Conservation (phyloP, 306 rosid genomes). For the Begonia loranthoides region DNA sequence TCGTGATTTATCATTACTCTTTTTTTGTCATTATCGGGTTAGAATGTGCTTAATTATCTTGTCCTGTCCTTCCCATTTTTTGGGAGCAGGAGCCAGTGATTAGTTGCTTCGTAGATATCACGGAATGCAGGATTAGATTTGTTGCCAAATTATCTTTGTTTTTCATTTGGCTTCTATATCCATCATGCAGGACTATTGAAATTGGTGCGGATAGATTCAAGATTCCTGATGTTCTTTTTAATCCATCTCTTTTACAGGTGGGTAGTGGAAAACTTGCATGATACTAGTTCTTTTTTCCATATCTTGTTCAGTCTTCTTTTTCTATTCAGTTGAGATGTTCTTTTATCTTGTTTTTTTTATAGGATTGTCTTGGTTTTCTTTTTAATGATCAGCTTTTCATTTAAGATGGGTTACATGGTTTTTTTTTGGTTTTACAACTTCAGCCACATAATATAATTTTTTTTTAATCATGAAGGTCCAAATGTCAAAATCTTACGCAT, state of each 20-base stretch:
- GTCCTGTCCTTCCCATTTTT: too few relatives aligned
- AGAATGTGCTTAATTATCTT: too few relatives aligned
- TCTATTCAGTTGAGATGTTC: not conserved
- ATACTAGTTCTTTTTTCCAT: constrained; percentile 3
- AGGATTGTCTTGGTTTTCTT: too few relatives aligned
- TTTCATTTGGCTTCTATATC: constrained; percentile 7
- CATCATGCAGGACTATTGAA: constrained; percentile 67
- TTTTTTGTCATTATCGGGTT: too few relatives aligned
- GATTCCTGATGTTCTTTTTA: constrained; percentile 91
- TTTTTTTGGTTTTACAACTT: too few relatives aligned
- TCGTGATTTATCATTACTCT: not conserved
- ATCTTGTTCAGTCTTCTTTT: not conserved
- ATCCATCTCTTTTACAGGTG: constrained; percentile 79
- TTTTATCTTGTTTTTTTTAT: not conserved
- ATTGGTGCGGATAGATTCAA: constrained; percentile 96
- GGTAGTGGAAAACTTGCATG: constrained; percentile 9
- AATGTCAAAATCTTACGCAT: too few relatives aligned
- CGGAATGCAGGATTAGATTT: not conserved
- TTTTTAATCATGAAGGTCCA: too few relatives aligned
- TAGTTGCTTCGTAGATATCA: too few relatives aligned
- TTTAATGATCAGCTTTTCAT: too few relatives aligned
- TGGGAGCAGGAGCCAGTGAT: too few relatives aligned
- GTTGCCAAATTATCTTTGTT: not conserved
- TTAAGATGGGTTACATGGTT: too few relatives aligned
- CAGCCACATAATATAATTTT: too few relatives aligned